Evolutionary conservation across 2,329 filamentous ascomycete genomes (phyloP).

Genomic region (Epichloe gansuensis): DNA sequence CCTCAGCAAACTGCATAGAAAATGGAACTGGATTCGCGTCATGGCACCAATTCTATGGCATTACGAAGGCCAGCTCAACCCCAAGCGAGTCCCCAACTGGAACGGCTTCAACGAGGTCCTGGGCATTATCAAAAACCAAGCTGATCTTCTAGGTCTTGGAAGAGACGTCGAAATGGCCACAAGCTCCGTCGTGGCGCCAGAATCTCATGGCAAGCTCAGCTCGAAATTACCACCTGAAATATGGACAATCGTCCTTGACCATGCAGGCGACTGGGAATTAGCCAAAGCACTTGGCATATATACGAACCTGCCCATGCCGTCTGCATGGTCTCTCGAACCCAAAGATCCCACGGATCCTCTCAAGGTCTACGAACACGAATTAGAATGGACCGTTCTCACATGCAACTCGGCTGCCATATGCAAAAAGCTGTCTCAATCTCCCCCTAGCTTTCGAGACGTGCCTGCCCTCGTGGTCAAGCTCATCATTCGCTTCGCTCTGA

Average conservation of each 20-base stretch:
- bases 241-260: conserved; percentile 79
- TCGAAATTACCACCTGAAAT: conserved; percentile 65
- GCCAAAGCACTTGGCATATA: conserved; percentile 70
- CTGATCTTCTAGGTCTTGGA: conserved; percentile 60
- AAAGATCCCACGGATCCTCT: conserved; percentile 49
- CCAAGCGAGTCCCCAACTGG: conserved; percentile 46
- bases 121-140: conserved; percentile 62
- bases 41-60: conserved; percentile 74
- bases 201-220: conserved; percentile 20
- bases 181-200: conserved; percentile 22
- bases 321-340: conserved; percentile 52
- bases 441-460: conserved; percentile 55
- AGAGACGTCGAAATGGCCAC: conserved; percentile 51
- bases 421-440: conserved; percentile 57
- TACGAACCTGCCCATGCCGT: conserved; percentile 60
- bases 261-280: conserved; percentile 81
- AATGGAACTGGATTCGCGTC: conserved; percentile 79
- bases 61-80: conserved; percentile 43
- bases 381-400: conserved; percentile 76
- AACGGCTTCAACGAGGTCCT: conserved; percentile 58
- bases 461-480: conserved; percentile 75
- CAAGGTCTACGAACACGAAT: conserved; percentile 59
- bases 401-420: conserved; percentile 59
- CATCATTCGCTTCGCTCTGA: conserved; percentile 82
- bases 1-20: conserved; percentile 66